Evolutionary conservation across 345 rosid genomes (phyloP).

Genomic region (Erucastrum elatum): DNA sequence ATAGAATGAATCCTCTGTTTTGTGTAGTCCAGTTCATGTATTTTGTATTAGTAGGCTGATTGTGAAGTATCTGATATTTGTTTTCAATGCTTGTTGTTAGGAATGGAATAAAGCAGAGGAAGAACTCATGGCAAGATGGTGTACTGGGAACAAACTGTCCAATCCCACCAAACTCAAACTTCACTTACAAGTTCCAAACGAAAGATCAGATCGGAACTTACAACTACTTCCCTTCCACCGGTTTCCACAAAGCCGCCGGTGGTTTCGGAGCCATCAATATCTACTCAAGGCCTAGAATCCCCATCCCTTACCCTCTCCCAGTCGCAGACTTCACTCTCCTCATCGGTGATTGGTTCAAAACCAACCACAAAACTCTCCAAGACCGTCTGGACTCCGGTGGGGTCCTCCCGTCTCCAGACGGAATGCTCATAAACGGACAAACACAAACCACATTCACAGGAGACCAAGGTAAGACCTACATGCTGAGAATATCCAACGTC

Average conservation of each 20-base stretch:
- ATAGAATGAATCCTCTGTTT: constrained; percentile 1
- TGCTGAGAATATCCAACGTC: constrained; percentile 85
- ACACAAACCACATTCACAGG: constrained; percentile 51
- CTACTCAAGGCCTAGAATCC: constrained; percentile 64
- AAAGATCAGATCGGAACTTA: constrained; percentile 92
- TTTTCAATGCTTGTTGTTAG: constrained; percentile 29
- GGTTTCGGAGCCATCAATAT: constrained; percentile 75
- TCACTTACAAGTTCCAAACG: constrained; percentile 76
- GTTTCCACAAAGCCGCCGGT: constrained; percentile 81
- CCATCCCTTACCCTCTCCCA: constrained; percentile 73
- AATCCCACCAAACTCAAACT: constrained; percentile 76
- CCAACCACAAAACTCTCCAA: constrained; percentile 56
- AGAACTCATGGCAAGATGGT: constrained; percentile 90
- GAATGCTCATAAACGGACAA: constrained; percentile 67
- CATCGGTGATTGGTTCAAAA: constrained; percentile 81
- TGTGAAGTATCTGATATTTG: background rate
- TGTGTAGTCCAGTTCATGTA: background rate
- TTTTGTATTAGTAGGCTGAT: background rate
- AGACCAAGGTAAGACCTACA: constrained; percentile 83
- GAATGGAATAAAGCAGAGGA: constrained; percentile 92
- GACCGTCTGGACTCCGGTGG: constrained; percentile 61
- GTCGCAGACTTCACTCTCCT: constrained; percentile 73
- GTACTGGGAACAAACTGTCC: constrained; percentile 87
- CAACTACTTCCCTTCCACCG: constrained; percentile 80
- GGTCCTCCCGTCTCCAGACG: constrained; percentile 64